Evolutionary conservation across 2,329 filamentous ascomycete genomes (phyloP).

Genomic region (Microthyrium microscopicum): DNA sequence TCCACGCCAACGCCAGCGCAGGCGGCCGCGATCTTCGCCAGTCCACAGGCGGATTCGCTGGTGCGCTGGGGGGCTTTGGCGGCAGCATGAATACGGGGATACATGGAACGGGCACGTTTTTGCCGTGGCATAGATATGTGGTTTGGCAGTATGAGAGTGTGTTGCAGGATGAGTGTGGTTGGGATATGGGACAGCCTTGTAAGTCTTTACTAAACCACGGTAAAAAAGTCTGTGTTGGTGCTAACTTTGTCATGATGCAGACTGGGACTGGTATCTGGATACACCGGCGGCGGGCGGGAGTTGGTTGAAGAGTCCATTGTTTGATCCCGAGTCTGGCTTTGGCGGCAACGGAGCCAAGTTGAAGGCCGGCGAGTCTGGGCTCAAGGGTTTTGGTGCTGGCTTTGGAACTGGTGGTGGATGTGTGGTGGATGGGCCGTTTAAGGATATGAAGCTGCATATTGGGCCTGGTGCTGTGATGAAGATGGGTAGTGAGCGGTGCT

Average conservation of each 20-base stretch:
- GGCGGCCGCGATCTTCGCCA: slow-evolving; percentile 1
- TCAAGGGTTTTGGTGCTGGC: not conserved
- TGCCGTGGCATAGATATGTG: slow-evolving; percentile 22
- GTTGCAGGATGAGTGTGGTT: slow-evolving; percentile 18
- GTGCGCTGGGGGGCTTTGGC: not conserved
- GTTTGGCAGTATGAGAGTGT: slow-evolving; percentile 17
- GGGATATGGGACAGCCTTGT: not conserved
- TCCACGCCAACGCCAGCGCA: slow-evolving; percentile 7
- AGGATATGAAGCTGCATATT: slow-evolving; percentile 4
- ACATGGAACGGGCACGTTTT: slow-evolving; percentile 10
- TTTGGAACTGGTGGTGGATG: slow-evolving; percentile 3
- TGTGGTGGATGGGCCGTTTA: slow-evolving; percentile 6
- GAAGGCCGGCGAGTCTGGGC: not conserved
- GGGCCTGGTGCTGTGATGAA: slow-evolving; percentile 5
- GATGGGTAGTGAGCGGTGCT: slow-evolving; percentile 1
- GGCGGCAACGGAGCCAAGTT: slow-evolving; percentile 3
- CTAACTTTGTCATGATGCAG: no score
- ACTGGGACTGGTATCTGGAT: slow-evolving; percentile 16
- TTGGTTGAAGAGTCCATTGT: slow-evolving; percentile 11
- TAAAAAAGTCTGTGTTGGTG: slow-evolving; percentile 16
- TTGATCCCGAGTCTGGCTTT: slow-evolving; percentile 9
- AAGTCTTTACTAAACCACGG: no score
- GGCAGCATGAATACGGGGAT: not conserved
- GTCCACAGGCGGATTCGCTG: not conserved
- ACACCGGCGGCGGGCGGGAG: slow-evolving; percentile 11